Evolutionary conservation across 345 rosid species (phyloP).

Genomic region (Turnera subulata): DNA sequence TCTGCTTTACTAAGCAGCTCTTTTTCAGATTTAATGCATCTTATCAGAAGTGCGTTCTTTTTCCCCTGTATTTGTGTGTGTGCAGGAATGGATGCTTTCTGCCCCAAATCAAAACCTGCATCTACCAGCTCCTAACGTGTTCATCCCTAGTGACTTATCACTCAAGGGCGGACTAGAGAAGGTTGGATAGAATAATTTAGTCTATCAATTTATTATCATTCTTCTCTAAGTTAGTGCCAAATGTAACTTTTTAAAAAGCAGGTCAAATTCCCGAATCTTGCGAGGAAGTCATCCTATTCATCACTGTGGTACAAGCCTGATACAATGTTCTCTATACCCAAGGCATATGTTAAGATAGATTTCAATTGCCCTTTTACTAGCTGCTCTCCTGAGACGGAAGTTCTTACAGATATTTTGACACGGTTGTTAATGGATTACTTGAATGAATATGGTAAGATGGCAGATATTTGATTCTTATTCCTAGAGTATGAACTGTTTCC

Average conservation of each 20-base stretch:
- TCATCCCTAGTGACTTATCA: slow-evolving; percentile 82
- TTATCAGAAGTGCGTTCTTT: no score
- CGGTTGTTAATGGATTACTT: slow-evolving; percentile 77
- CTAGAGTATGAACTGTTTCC: no score
- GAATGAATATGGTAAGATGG: slow-evolving; percentile 84
- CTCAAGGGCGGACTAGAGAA: slow-evolving; percentile 53
- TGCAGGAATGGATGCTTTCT: slow-evolving; percentile 75
- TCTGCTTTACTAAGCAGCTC: background rate
- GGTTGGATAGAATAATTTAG: slow-evolving; percentile 35
- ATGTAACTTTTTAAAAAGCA: slow-evolving; percentile 33
- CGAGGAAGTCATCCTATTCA: slow-evolving; percentile 61
- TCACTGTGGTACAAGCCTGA: slow-evolving; percentile 88
- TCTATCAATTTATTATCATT: background rate
- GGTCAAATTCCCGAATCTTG: slow-evolving; percentile 54
- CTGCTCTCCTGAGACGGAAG: slow-evolving; percentile 74
- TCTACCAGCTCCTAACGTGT: slow-evolving; percentile 65
- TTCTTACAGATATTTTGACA: slow-evolving; percentile 66
- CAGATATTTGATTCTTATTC: background rate
- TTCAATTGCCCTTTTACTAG: slow-evolving; percentile 75
- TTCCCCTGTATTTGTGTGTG: no score
- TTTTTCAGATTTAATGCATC: no score
- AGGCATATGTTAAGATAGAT: slow-evolving; percentile 74
- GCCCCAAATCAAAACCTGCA: slow-evolving; percentile 64
- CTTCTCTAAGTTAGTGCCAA: slow-evolving; percentile 7
- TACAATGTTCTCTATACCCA: slow-evolving; percentile 67